A percentile compares a stretch with the other conserved stretches of the same genome.
phyloP scores from a whole-genome alignment of 2,329 filamentous ascomycete genomes.

The Corniculantispora saksenae region DNA sequence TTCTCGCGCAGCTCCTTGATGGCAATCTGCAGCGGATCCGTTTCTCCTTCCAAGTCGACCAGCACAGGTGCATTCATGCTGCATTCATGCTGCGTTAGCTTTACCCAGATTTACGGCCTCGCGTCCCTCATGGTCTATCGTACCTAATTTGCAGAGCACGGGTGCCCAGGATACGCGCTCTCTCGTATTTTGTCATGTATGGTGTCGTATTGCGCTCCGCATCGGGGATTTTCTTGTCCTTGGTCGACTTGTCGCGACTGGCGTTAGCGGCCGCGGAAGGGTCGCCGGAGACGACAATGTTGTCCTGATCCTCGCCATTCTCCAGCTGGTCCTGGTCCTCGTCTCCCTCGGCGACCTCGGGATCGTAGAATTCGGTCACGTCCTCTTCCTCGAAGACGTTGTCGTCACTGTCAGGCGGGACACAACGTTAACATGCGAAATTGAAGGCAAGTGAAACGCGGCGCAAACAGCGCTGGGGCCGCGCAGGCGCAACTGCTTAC shows the following conservation, averaged over 20 bases:
- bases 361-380: constrained; percentile 58
- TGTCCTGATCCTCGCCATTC: constrained; percentile 58
- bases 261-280: constrained; percentile 59
- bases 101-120: neutral
- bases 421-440: neutral
- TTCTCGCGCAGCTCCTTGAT: constrained; percentile 97
- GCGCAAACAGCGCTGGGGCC: constrained; percentile 15
- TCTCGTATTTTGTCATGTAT: constrained; percentile 99
- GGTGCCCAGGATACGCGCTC: constrained; percentile 88
- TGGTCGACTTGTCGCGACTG: constrained; percentile 56
- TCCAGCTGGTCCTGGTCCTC: constrained; percentile 48
- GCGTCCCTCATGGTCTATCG: constrained; percentile 28
- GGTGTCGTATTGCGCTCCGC: constrained; percentile 89
- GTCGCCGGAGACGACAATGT: constrained; percentile 63
- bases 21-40: constrained; percentile 94
- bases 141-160: constrained; percentile 94
- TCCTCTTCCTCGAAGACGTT: constrained; percentile 73
- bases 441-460: neutral
- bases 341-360: constrained; percentile 55
- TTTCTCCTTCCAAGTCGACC: constrained; percentile 95
- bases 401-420: constrained; percentile 55
- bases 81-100: constrained; percentile 24
- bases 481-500: constrained; percentile 42
- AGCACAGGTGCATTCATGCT: constrained; percentile 98
- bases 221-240: constrained; percentile 87